These are phyloP conservation scores for Blastobotrys arbuscula DNA, from an alignment of 1,139 yeast genomes.

Conservation along the genomic window DNA sequence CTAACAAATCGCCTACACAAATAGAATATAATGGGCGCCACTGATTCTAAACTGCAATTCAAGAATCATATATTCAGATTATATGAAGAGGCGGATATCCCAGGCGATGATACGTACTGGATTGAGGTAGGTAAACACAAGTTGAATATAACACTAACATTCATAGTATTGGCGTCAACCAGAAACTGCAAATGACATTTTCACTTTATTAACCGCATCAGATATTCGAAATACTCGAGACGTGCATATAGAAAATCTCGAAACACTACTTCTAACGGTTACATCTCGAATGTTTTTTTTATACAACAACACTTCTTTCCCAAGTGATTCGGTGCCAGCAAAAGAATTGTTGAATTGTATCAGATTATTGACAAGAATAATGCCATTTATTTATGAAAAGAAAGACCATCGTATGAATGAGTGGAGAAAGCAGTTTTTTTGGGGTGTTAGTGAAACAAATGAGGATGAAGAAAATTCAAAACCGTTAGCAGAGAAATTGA, in stretches of 20 bases:
- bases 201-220: constrained; percentile 46
- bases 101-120: constrained; percentile 52
- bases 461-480: constrained; percentile 10
- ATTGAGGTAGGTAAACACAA: constrained; percentile 26
- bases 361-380: constrained; percentile 56
- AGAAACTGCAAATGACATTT: constrained; percentile 48
- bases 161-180: constrained; percentile 42
- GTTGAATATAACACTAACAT: not conserved
- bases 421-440: constrained; percentile 40
- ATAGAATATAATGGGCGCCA: constrained; percentile 53
- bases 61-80: constrained; percentile 59
- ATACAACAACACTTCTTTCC: constrained; percentile 27
- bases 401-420: constrained; percentile 31
- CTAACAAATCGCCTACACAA: not conserved
- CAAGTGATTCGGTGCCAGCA: constrained; percentile 26
- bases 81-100: constrained; percentile 48
- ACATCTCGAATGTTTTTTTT: constrained; percentile 34
- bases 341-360: constrained; percentile 50
- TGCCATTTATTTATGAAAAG: constrained; percentile 61
- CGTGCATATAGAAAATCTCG: constrained; percentile 51
- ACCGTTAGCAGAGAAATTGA: constrained; percentile 48
- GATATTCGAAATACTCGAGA: constrained; percentile 61
- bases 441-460: constrained; percentile 33
- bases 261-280: constrained; percentile 46
- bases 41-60: constrained; percentile 59